A percentile compares a stretch with the other conserved stretches of the same genome.
phyloP scores from a whole-genome alignment of 306 rosid genomes.

The Sophora flavescens region DNA sequence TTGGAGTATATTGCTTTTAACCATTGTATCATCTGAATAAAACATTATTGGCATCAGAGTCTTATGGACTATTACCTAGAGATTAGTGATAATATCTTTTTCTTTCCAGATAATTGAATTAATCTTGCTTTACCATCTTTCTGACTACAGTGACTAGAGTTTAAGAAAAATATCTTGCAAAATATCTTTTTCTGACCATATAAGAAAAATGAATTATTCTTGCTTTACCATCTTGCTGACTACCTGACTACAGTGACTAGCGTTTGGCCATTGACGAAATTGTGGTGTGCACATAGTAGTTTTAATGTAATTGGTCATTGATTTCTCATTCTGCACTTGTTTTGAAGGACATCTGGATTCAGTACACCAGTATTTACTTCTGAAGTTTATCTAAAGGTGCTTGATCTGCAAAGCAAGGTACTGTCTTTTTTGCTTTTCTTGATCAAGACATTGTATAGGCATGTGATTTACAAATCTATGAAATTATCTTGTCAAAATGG shows the following conservation, averaged over 20 bases:
- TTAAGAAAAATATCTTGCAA: too few species aligned
- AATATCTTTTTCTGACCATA: background rate
- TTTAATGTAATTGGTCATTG: background rate
- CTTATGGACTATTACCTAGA: too few species aligned
- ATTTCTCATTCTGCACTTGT: slow-evolving; percentile 39
- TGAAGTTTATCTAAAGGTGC: slow-evolving; percentile 66
- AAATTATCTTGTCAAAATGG: background rate
- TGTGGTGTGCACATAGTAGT: background rate
- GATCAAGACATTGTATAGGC: slow-evolving; percentile 7
- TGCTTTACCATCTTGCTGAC: background rate
- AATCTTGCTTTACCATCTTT: background rate
- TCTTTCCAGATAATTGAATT: background rate
- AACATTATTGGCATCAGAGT: background rate
- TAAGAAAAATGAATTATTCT: background rate
- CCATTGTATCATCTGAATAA: slow-evolving; percentile 11
- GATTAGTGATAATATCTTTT: background rate
- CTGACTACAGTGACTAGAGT: too few species aligned
- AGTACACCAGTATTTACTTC: slow-evolving; percentile 83
- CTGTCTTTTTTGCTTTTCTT: slow-evolving; percentile 29
- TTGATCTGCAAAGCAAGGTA: slow-evolving; percentile 84
- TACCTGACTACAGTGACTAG: background rate
- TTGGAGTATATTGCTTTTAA: background rate
- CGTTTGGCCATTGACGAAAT: slow-evolving; percentile 20
- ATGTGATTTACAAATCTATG: slow-evolving; percentile 20
- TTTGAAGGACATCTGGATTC: slow-evolving; percentile 68